Conservation (phyloP, 2,329 filamentous ascomycete genomes). For the Ascochyta koolunga region DNA sequence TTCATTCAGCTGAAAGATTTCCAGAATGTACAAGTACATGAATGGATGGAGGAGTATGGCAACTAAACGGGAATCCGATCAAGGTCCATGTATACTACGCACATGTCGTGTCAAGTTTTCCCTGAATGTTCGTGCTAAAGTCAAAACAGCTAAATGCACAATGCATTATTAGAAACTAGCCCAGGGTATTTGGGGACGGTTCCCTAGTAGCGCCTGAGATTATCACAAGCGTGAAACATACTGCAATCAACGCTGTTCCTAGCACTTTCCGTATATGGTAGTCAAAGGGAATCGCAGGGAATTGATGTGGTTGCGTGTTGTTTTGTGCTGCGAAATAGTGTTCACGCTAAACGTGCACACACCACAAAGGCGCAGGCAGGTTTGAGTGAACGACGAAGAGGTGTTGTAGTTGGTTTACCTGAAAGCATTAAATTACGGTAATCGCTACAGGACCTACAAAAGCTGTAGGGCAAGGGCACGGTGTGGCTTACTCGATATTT, state of each 20-base stretch:
- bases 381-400: too few species aligned
- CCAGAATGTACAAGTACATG: neutral
- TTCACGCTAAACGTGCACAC: too few species aligned
- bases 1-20: neutral
- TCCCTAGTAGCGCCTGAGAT: neutral
- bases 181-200: neutral
- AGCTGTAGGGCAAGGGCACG: too few species aligned
- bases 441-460: too few species aligned
- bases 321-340: neutral
- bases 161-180: neutral
- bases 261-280: neutral
- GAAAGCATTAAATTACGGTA: too few species aligned
- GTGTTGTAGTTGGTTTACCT: too few species aligned
- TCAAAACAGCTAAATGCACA: neutral
- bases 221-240: constrained; percentile 10
- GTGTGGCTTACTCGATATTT: too few species aligned
- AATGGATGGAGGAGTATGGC: neutral
- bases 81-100: neutral
- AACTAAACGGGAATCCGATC: neutral
- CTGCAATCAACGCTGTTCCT: neutral
- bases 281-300: neutral
- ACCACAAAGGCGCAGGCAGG: too few species aligned
- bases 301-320: neutral
- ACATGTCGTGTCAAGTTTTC: neutral
- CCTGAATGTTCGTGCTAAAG: neutral